phyloP scores from a whole-genome alignment of 345 rosid genomes.

The Eucalyptus microcorys region DNA sequence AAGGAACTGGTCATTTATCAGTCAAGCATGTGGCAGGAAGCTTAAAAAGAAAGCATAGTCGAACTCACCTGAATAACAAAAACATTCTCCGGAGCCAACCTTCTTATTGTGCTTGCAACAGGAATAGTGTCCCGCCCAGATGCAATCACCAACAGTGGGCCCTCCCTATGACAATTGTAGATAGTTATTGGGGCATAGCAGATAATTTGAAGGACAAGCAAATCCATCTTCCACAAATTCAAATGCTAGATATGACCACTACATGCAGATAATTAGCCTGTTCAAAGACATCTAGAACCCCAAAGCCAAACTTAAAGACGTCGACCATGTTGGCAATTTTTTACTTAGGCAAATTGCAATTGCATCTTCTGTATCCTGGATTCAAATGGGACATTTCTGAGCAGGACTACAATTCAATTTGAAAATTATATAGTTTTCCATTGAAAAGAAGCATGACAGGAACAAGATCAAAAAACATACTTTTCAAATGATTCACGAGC shows the following conservation, averaged over 20 bases:
- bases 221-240: background rate
- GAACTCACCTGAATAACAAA: constrained; percentile 74
- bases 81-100: constrained; percentile 61
- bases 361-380: background rate
- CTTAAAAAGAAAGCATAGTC: background rate
- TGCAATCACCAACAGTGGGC: constrained; percentile 82
- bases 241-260: background rate
- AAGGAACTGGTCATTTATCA: background rate
- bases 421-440: background rate
- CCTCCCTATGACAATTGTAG: constrained; percentile 34
- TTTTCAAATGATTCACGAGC: constrained; percentile 53
- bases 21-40: background rate
- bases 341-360: background rate
- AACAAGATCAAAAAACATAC: constrained; percentile 10
- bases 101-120: constrained; percentile 69
- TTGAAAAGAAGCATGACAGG: background rate
- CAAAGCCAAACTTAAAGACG: background rate
- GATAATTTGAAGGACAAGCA: background rate
- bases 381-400: background rate
- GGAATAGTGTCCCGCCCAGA: constrained; percentile 79
- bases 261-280: background rate
- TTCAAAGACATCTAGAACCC: background rate
- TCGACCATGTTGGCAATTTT: background rate
- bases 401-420: background rate
- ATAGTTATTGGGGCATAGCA: background rate